Evolutionary conservation across 257 asterid genomes (phyloP).

Genomic region (Handroanthus guayacan): DNA sequence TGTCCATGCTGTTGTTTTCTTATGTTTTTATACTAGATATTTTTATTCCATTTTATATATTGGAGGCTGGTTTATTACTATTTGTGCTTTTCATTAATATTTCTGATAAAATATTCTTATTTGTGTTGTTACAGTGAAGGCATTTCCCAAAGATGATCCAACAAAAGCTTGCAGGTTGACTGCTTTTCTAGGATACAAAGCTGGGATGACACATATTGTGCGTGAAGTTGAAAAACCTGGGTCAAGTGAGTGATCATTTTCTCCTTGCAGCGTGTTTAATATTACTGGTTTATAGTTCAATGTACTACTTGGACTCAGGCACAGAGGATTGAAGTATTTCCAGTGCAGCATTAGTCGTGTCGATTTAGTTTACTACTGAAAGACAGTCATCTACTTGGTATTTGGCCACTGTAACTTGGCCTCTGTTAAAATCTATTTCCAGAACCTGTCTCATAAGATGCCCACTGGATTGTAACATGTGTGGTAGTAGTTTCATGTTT

Average conservation of each 20-base stretch:
- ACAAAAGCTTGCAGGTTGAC: conserved; percentile 70
- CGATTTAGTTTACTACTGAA: not conserved
- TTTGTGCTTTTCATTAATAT: too few species aligned
- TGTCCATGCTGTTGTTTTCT: not conserved
- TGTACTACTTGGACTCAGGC: not conserved
- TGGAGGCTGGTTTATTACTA: not conserved
- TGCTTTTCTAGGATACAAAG: conserved; percentile 83
- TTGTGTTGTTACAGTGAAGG: conserved; percentile 63
- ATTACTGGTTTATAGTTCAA: not conserved
- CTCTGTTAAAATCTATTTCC: not conserved
- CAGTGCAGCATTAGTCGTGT: not conserved
- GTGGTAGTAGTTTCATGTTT: not conserved
- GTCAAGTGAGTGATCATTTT: conserved; percentile 59
- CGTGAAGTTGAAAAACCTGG: conserved; percentile 93
- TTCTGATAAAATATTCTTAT: not conserved
- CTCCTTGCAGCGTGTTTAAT: not conserved
- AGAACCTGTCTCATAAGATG: not conserved
- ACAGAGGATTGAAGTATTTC: not conserved
- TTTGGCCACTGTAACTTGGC: not conserved
- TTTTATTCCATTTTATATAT: not conserved
- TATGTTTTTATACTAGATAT: not conserved
- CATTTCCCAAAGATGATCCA: conserved; percentile 78
- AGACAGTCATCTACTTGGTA: not conserved
- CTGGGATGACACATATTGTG: conserved; percentile 92
- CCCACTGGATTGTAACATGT: not conserved